Evolutionary conservation across 768 basidiomycete species (phyloP).

Genomic region (Hygrocybe coccinea): DNA sequence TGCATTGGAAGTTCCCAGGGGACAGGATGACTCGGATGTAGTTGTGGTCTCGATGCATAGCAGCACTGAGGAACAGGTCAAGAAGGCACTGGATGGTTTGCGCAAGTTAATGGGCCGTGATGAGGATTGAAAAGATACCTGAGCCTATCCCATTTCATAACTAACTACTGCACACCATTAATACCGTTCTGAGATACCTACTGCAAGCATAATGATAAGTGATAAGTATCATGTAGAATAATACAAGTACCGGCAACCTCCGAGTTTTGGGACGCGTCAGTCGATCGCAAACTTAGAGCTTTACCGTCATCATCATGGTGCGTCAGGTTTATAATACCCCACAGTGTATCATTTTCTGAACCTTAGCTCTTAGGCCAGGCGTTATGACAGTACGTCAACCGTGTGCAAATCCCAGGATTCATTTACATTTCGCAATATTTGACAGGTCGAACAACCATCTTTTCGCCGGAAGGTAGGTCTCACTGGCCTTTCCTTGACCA

Average conservation of each 20-base stretch:
- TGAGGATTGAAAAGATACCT: too few relatives aligned
- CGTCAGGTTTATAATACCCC: slow-evolving; percentile 15
- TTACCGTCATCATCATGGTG: slow-evolving; percentile 43
- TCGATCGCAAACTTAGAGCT: slow-evolving; percentile 3
- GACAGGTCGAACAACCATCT: slow-evolving; percentile 90
- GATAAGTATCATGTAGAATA: too few relatives aligned
- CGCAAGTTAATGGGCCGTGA: slow-evolving; percentile 15
- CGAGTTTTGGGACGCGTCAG: slow-evolving; percentile 38
- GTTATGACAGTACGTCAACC: slow-evolving; percentile 81
- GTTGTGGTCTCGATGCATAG: slow-evolving; percentile 53
- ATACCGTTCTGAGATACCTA: too few relatives aligned
- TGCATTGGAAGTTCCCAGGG: slow-evolving; percentile 65
- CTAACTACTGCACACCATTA: too few relatives aligned
- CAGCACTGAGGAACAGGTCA: slow-evolving; percentile 54
- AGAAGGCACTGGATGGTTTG: slow-evolving; percentile 41
- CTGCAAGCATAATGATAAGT: too few relatives aligned
- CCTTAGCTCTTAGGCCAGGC: slow-evolving; percentile 59
- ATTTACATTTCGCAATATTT: slow-evolving; percentile 18
- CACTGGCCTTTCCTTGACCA: slow-evolving; percentile 4
- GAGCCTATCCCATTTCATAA: too few relatives aligned
- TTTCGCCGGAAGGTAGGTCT: slow-evolving; percentile 88
- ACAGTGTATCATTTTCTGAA: slow-evolving; percentile 1
- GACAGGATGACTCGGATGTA: slow-evolving; percentile 52
- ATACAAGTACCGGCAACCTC: too few relatives aligned
- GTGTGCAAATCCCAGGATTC: slow-evolving; percentile 14